Base-by-base conservation (phyloP, 164 flowering plant genomes). In the Litsea cubeba region DNA sequence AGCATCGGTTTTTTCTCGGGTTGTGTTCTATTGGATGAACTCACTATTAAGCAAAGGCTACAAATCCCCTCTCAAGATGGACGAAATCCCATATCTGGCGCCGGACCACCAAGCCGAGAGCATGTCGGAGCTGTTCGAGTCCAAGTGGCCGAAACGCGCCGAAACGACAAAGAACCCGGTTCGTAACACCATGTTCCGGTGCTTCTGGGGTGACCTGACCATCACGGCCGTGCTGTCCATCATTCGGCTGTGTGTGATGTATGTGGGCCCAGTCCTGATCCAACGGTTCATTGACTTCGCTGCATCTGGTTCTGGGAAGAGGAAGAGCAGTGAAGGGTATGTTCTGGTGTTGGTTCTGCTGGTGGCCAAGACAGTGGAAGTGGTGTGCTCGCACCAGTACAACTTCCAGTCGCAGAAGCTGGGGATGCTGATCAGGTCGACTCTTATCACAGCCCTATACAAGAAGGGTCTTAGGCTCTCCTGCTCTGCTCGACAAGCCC, bases 381-480 rank as follows among this genome's bases (percentile, higher is more conserved):
- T 91, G 51, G 74, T 89, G 18, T 57, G 86, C 18, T 78, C 86
- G 1, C 99, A 92, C 70, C 99, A 96, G 15, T 91, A 85, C 77
- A 92, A 88, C 79, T 94, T 96, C 85, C 85, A 91, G 32, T 87
- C 88, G 1, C 91, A 88, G 81, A 94, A 90, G 73, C 82, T 85
- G 2, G 99, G 99, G 5, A 94, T 94, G 97, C 87, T 90, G 1
- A 89, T 96, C 40, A 78, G 99, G 12, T 87, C 87, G 3, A 87
- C 97, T 0, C 85, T 94, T 1, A 86, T 94, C 54, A 90, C 99
- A 11, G 81, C 91, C 2, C 78, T 96, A 63, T 96, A 96, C 86
- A 87, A 78, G 81, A 96, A 96, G 77, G 99, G 98, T 0, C 79
- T 96, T 63, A 86, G 88, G 72, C 82, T 96, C 11, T 81, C 98